phyloP scores from a whole-genome alignment of 805 yeast species.

The Jamesozyma piceae region DNA sequence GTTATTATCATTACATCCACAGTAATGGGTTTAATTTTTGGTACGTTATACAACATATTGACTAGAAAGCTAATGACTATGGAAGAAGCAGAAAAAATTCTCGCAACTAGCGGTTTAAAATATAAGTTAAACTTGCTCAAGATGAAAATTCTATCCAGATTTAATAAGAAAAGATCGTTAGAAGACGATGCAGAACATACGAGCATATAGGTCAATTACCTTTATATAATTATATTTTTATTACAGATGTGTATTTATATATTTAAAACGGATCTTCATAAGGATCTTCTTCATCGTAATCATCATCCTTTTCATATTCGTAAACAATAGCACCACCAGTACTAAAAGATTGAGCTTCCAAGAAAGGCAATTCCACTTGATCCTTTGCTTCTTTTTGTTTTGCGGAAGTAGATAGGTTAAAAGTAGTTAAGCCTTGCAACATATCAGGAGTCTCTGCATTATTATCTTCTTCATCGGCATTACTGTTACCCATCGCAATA shows the following conservation, averaged over 20 bases:
- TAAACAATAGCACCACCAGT: conserved; percentile 90
- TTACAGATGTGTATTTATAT: background rate
- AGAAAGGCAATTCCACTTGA: conserved; percentile 80
- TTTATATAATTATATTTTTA: too few species aligned
- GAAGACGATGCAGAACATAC: too few species aligned
- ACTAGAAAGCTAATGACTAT: conserved; percentile 68
- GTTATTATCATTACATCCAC: conserved; percentile 92
- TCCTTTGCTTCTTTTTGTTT: conserved; percentile 73
- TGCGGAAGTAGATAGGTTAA: conserved; percentile 66
- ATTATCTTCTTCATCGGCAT: conserved; percentile 20
- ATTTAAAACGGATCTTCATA: conserved; percentile 84
- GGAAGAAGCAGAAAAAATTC: conserved; percentile 46
- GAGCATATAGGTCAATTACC: too few species aligned
- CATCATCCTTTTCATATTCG: conserved; percentile 93
- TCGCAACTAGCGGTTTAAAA: conserved; percentile 12
- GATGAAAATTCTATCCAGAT: conserved; percentile 4
- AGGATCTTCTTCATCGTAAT: conserved; percentile 96
- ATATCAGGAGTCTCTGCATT: conserved; percentile 40
- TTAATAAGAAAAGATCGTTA: background rate
- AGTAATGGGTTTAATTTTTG: conserved; percentile 85
- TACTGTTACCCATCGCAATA: conserved; percentile 17
- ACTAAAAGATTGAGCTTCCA: conserved; percentile 75
- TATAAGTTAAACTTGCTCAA: conserved; percentile 16
- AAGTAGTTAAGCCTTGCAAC: conserved; percentile 73
- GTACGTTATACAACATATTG: conserved; percentile 70